These are phyloP conservation scores for Pleoardoris graminearum DNA, from an alignment of 2,329 filamentous ascomycete species.

Conservation along the genomic window DNA sequence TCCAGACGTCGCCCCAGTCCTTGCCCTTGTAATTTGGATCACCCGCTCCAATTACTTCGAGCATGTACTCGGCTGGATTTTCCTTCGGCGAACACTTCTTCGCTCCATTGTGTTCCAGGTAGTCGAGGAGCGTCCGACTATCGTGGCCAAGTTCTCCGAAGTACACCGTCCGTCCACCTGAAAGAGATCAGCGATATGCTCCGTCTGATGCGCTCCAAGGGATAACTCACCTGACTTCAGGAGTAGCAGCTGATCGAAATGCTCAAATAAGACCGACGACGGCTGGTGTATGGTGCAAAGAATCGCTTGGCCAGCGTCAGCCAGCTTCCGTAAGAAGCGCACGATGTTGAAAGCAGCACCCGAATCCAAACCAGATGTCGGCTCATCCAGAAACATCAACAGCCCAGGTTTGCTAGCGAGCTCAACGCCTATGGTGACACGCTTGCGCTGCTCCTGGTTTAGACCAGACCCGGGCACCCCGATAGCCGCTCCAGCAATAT, in stretches of 20 bases:
- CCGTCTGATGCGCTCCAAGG: background rate
- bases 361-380: slow-evolving; percentile 73
- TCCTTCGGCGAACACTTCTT: slow-evolving; percentile 54
- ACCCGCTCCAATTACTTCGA: slow-evolving; percentile 51
- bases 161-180: slow-evolving; percentile 63
- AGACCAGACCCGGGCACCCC: slow-evolving; percentile 54
- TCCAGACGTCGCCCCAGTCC: slow-evolving; percentile 54
- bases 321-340: slow-evolving; percentile 67
- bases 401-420: slow-evolving; percentile 69
- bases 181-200: background rate
- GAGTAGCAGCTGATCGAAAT: slow-evolving; percentile 68
- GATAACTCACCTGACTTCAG: slow-evolving; percentile 58
- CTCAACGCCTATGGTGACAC: slow-evolving; percentile 66
- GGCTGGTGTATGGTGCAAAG: slow-evolving; percentile 73
- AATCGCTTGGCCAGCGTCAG: slow-evolving; percentile 67
- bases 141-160: slow-evolving; percentile 62
- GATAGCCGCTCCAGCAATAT: slow-evolving; percentile 67
- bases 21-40: slow-evolving; percentile 49
- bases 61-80: slow-evolving; percentile 60
- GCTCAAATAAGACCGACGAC: slow-evolving; percentile 66
- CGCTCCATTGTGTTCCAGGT: slow-evolving; percentile 59
- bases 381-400: slow-evolving; percentile 77
- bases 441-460: slow-evolving; percentile 68
- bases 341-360: slow-evolving; percentile 69
- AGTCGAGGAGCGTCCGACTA: slow-evolving; percentile 48